phyloP scores from a whole-genome alignment of 2,329 filamentous ascomycete species.

The Aurifilum marmelostoma region DNA sequence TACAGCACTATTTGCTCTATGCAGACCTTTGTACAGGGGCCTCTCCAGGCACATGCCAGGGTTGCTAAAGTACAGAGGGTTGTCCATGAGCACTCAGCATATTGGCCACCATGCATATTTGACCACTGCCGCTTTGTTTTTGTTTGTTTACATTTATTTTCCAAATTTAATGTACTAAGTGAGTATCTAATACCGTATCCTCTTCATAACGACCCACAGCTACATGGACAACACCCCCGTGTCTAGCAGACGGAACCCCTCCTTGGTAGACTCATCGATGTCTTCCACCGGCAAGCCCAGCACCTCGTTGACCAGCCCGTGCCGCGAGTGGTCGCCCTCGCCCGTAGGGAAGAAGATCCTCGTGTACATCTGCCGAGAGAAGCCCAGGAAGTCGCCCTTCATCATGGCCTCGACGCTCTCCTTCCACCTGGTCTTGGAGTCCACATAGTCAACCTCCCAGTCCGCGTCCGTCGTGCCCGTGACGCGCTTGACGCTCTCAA shows the following conservation, averaged over 20 bases:
- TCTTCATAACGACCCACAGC: too few relatives aligned
- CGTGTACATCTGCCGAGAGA: slow-evolving; percentile 56
- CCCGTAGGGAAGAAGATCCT: slow-evolving; percentile 55
- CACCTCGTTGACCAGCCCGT: slow-evolving; percentile 51
- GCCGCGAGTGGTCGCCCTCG: slow-evolving; percentile 44
- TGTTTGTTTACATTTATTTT: too few relatives aligned
- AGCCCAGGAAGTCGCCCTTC: slow-evolving; percentile 49
- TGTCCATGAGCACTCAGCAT: too few relatives aligned
- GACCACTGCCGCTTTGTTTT: too few relatives aligned
- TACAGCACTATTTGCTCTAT: neutral
- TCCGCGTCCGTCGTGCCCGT: slow-evolving; percentile 58
- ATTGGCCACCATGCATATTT: too few relatives aligned
- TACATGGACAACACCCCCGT: neutral
- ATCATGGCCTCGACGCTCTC: slow-evolving; percentile 51
- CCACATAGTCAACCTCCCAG: slow-evolving; percentile 58
- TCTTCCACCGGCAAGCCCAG: slow-evolving; percentile 61
- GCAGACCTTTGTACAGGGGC: neutral
- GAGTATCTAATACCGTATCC: too few relatives aligned
- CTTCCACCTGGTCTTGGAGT: slow-evolving; percentile 49
- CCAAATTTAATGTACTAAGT: too few relatives aligned
- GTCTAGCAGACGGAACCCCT: slow-evolving; percentile 50
- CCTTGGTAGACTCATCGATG: slow-evolving; percentile 58
- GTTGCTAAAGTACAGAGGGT: too few relatives aligned
- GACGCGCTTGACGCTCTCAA: slow-evolving; percentile 60
- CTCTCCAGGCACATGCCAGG: neutral